phyloP scores from a whole-genome alignment of 1,139 yeast genomes.

The Geotrichum reessii region DNA sequence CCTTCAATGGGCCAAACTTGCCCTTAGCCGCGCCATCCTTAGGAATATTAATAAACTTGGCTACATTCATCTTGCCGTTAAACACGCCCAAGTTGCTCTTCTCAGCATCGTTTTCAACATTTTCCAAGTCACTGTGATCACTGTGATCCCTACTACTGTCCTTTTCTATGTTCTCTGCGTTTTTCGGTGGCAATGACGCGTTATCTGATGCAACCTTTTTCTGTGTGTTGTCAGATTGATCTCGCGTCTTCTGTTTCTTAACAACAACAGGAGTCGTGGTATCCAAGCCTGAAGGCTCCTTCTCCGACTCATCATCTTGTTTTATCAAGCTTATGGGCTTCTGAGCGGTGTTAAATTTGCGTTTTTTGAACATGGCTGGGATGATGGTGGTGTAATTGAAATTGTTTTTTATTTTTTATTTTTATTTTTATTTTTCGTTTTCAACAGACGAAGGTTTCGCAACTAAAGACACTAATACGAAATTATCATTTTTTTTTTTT shows the following conservation, averaged over 20 bases:
- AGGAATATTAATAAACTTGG: slow-evolving; percentile 10
- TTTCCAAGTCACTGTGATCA: background rate
- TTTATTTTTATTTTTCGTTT: background rate
- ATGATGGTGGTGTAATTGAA: background rate
- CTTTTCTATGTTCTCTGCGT: background rate
- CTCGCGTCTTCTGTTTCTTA: background rate
- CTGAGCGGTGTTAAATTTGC: slow-evolving; percentile 10
- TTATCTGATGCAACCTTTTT: background rate
- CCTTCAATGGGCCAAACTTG: slow-evolving; percentile 38
- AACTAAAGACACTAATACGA: background rate
- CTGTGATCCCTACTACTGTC: background rate
- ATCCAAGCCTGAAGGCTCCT: background rate
- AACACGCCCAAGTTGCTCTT: slow-evolving; percentile 13
- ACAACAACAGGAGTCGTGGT: background rate
- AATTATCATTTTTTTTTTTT: too few relatives aligned
- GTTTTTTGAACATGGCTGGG: slow-evolving; percentile 13
- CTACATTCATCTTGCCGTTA: slow-evolving; percentile 15
- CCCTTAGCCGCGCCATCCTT: background rate
- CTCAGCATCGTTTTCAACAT: background rate
- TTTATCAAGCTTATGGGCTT: slow-evolving; percentile 10
- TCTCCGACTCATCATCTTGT: background rate
- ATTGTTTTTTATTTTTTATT: background rate
- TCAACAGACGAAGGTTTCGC: background rate
- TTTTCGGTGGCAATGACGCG: background rate
- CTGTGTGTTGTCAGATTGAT: background rate